Evolutionary conservation across 1,284 basidiomycete species (phyloP).

Genomic region (Gomphus bonarii): DNA sequence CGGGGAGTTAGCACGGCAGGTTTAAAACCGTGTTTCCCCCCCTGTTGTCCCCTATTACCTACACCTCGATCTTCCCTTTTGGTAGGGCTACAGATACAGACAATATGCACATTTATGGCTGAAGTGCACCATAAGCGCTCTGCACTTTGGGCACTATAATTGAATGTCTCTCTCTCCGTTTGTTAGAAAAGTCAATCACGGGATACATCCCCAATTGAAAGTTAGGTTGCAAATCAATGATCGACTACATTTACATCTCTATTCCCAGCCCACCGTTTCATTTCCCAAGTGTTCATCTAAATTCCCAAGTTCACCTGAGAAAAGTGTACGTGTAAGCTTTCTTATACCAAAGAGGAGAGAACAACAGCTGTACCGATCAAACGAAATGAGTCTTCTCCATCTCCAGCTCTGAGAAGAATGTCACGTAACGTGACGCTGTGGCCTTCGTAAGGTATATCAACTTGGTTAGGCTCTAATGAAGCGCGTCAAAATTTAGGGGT

Average conservation of each 20-base stretch:
- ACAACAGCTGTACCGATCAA: neutral
- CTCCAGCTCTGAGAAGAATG: constrained; percentile 1
- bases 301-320: neutral
- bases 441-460: constrained; percentile 1
- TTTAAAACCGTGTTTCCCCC: no score
- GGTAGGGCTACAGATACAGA: no score
- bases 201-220: neutral
- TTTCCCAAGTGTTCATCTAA: neutral
- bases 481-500: neutral
- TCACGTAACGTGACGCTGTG: constrained; percentile 8
- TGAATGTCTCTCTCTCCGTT: no score
- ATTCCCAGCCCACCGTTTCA: neutral
- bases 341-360: neutral
- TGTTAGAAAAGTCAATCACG: no score
- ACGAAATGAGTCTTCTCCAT: neutral
- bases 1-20: no score
- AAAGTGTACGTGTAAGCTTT: neutral
- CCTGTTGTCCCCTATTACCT: no score
- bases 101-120: neutral
- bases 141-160: neutral
- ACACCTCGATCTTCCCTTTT: no score
- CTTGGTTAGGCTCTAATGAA: neutral
- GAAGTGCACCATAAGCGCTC: neutral
- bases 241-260: neutral
- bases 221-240: neutral